Percentiles rank a stretch among this genome's conserved stretches.
Evolutionary conservation across 2,329 filamentous ascomycete species (phyloP).

Genomic region (Elsinoe perseae): DNA sequence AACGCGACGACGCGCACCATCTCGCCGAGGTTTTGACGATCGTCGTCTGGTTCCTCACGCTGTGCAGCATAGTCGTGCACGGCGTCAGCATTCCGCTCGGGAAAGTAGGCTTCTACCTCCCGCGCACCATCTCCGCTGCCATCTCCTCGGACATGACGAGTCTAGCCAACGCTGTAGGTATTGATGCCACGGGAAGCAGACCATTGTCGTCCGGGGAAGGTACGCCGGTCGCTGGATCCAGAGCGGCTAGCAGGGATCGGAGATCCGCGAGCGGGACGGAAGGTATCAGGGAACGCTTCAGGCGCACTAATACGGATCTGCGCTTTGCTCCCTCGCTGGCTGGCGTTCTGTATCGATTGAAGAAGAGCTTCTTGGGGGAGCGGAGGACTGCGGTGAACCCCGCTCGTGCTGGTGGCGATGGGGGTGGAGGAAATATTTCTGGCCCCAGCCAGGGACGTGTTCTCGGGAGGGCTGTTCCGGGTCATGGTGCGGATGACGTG

Average conservation of each 20-base stretch:
- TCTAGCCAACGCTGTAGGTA: no score
- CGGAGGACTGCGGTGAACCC: neutral
- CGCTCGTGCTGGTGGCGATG: neutral
- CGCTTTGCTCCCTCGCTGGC: neutral
- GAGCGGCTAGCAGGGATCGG: neutral
- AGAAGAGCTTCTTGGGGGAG: neutral
- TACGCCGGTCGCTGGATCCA: no score
- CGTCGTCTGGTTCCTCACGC: conserved; percentile 77
- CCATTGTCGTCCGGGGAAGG: no score
- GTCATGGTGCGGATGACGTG: neutral
- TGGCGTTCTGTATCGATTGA: neutral
- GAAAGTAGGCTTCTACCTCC: conserved; percentile 56
- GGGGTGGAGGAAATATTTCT: neutral
- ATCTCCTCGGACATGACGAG: conserved; percentile 37
- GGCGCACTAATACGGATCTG: neutral
- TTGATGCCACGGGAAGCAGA: no score
- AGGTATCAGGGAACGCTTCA: neutral
- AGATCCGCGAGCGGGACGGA: neutral
- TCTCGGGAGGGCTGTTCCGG: neutral
- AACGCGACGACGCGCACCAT: conserved; percentile 57
- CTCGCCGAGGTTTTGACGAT: conserved; percentile 60
- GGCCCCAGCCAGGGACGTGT: neutral
- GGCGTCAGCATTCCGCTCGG: conserved; percentile 73
- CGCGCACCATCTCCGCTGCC: conserved; percentile 53
- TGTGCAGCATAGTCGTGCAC: conserved; percentile 79